Evolutionary conservation across 495 filamentous ascomycete species (phyloP).

Genomic region (Xylaria sp.): DNA sequence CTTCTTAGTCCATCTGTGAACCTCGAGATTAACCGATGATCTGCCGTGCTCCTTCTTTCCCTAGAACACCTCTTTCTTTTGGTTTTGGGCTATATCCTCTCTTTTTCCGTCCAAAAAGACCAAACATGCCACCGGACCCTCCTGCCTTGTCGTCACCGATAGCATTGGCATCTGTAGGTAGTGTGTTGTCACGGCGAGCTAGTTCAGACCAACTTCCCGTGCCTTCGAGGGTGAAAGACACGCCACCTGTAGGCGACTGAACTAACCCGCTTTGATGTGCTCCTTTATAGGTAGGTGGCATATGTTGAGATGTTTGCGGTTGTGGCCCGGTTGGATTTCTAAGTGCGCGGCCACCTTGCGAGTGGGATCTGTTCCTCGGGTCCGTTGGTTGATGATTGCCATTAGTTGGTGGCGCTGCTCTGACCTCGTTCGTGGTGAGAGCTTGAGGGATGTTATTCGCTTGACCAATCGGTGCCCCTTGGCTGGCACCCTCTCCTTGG

Average conservation of each 20-base stretch:
- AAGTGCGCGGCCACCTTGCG: constrained; percentile 30
- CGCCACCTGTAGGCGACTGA: constrained; percentile 79
- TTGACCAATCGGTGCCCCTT: constrained; percentile 16
- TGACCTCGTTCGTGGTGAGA: constrained; percentile 52
- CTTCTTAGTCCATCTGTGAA: constrained; percentile 4
- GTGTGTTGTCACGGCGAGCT: constrained; percentile 80
- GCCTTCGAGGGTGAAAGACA: constrained; percentile 90
- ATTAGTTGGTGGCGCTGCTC: constrained; percentile 34
- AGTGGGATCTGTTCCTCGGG: constrained; percentile 22
- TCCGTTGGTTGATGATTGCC: constrained; percentile 26
- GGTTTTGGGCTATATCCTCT: constrained; percentile 92
- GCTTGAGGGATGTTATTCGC: constrained; percentile 44
- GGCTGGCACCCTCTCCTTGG: constrained; percentile 24
- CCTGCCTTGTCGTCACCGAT: constrained; percentile 54
- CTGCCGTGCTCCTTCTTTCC: constrained; percentile 91
- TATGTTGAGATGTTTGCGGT: constrained; percentile 58
- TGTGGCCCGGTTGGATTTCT: constrained; percentile 37
- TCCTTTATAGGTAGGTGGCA: constrained; percentile 49
- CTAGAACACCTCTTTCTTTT: constrained; percentile 89
- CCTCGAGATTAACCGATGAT: constrained; percentile 57
- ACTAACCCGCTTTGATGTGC: constrained; percentile 59
- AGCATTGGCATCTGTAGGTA: constrained; percentile 68
- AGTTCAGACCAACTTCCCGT: constrained; percentile 88
- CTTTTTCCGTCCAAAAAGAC: constrained; percentile 87
- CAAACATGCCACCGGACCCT: constrained; percentile 75